These are phyloP conservation scores for Apiosordaria backusii DNA, from an alignment of 495 filamentous ascomycete genomes.

Conservation along the genomic window DNA sequence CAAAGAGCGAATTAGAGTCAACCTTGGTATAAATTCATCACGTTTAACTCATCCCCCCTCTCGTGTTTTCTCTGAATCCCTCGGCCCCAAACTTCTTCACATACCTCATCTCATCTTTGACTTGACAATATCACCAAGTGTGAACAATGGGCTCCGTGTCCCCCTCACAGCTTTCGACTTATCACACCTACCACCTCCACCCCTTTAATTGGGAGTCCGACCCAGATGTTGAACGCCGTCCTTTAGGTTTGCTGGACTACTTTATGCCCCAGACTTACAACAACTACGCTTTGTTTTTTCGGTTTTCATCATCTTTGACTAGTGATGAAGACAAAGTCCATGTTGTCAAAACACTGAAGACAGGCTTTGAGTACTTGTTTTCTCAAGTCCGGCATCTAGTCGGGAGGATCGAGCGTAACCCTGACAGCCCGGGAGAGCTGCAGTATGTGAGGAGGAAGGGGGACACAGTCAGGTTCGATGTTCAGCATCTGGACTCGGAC, in stretches of 20 bases:
- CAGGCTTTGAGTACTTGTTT: neutral
- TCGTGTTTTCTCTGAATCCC: too few relatives aligned
- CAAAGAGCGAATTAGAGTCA: too few relatives aligned
- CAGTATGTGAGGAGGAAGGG: slow-evolving; percentile 39
- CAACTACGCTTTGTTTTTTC: slow-evolving; percentile 38
- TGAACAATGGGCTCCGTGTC: neutral
- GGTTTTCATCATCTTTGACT: slow-evolving; percentile 9
- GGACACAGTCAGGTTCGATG: slow-evolving; percentile 35
- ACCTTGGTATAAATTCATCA: too few relatives aligned
- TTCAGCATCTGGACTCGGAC: slow-evolving; percentile 34
- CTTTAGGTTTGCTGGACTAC: slow-evolving; percentile 28
- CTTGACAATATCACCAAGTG: too few relatives aligned
- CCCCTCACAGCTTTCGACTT: neutral
- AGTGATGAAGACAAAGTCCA: slow-evolving; percentile 28
- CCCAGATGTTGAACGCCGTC: slow-evolving; percentile 11
- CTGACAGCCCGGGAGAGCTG: slow-evolving; percentile 29
- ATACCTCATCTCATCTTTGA: too few relatives aligned
- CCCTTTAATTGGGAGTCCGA: neutral
- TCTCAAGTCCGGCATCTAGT: neutral
- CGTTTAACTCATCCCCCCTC: too few relatives aligned
- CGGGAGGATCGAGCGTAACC: neutral
- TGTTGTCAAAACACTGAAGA: neutral
- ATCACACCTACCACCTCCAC: neutral
- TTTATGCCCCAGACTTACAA: slow-evolving; percentile 26
- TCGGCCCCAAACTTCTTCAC: too few relatives aligned